A percentile compares a stretch with the other conserved stretches of the same genome.
Conservation (phyloP, 108 stramenopile genomes). For the Conticribra guillardii region DNA sequence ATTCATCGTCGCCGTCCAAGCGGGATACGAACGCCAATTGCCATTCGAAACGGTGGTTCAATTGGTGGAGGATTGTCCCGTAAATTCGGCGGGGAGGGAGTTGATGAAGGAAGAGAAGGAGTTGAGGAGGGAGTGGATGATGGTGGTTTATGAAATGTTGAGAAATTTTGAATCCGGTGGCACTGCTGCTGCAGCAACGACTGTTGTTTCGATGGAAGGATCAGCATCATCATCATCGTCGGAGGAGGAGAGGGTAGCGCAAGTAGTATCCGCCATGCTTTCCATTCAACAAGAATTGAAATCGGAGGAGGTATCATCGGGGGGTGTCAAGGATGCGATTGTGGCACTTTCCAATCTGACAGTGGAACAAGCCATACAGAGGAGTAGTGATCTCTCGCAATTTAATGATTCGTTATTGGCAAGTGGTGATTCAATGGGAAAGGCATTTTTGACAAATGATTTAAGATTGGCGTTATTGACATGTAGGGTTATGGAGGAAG, state of each 20-base stretch:
- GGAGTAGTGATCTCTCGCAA: constrained; percentile 9
- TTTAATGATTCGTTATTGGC: constrained; percentile 20
- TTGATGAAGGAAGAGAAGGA: constrained; percentile 75
- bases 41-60: constrained; percentile 35
- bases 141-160: constrained; percentile 69
- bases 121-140: constrained; percentile 69
- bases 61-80: constrained; percentile 51
- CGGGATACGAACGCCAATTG: constrained; percentile 72
- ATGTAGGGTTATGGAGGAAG: constrained; percentile 62
- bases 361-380: constrained; percentile 18
- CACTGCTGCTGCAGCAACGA: constrained; percentile 1
- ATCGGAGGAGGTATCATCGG: constrained; percentile 19
- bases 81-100: constrained; percentile 68
- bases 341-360: constrained; percentile 33
- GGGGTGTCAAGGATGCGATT: constrained; percentile 28
- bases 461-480: constrained; percentile 70
- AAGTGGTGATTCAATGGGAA: constrained; percentile 57
- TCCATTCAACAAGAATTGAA: constrained; percentile 2
- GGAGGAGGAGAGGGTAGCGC: constrained; percentile 3
- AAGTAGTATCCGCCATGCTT: constrained; percentile 18
- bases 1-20: constrained; percentile 78
- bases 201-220: background rate
- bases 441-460: constrained; percentile 69
- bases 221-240: background rate
- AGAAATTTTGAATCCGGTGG: constrained; percentile 21